Percentiles rank a stretch among this genome's conserved stretches.
phyloP scores from a whole-genome alignment of 257 asterid species.

The Echium plantagineum region DNA sequence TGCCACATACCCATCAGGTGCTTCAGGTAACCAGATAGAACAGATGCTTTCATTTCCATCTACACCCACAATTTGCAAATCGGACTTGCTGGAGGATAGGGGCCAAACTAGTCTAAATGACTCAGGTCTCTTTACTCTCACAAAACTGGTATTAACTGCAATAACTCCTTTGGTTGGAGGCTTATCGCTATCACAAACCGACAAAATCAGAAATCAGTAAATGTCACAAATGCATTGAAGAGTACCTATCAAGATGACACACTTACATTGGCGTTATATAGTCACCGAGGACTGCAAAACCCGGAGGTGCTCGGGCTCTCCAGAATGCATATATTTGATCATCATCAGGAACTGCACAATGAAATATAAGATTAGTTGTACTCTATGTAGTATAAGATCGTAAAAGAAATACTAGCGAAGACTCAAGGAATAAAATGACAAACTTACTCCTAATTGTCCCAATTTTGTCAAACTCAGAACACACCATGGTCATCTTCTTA shows the following conservation, averaged over 20 bases:
- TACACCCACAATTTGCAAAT: conserved; percentile 16
- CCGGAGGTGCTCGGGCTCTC: conserved; percentile 98
- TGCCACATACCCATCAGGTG: conserved; percentile 89
- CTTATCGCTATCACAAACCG: conserved; percentile 52
- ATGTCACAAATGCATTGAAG: conserved; percentile 9
- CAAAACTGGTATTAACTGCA: conserved; percentile 78
- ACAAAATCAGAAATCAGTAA: conserved; percentile 6
- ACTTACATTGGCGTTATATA: conserved; percentile 89
- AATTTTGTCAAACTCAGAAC: conserved; percentile 86
- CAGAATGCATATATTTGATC: conserved; percentile 68
- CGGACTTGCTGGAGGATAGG: conserved; percentile 22
- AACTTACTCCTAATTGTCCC: conserved; percentile 67
- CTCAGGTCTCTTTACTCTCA: conserved; percentile 78
- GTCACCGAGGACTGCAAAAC: conserved; percentile 89
- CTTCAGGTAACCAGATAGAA: conserved; percentile 95
- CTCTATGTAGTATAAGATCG: background rate
- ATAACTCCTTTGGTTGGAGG: conserved; percentile 91
- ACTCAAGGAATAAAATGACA: conserved; percentile 1
- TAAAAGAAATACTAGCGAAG: conserved; percentile 5
- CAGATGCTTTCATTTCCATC: conserved; percentile 31
- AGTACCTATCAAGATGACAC: conserved; percentile 12
- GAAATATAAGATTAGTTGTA: conserved; percentile 12
- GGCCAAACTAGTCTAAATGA: conserved; percentile 78
- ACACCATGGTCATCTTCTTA: conserved; percentile 58
- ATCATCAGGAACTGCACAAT: conserved; percentile 33